Evolutionary conservation across 352 stramenopile genomes (phyloP), one percentile per base, ranked within the genome.

Genomic region (Globisporangium megalacanthum): DNA sequence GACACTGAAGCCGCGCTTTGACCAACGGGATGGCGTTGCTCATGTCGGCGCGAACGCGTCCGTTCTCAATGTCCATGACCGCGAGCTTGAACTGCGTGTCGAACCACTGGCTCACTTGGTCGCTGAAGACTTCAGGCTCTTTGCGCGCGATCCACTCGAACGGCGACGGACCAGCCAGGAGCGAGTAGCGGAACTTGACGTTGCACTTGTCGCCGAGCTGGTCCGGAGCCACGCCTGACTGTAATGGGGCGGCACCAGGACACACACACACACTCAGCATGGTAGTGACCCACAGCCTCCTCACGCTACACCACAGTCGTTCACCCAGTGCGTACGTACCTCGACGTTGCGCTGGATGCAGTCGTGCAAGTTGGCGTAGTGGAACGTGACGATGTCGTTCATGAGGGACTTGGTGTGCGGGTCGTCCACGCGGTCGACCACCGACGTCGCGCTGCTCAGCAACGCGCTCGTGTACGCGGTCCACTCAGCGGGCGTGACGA

Each of bases 161-260:
- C 15, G 72, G 67, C 42, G 69, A 52, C 10, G 61, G 61, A 2
- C 69, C 69, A 14, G 69, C 66, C 29, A 75, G 65, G 3, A 81
- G 22, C 51, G 69, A 81, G 62, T 82, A 82, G 52, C 69, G 69
- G 52, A 82, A 73, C 60, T 72, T 76, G 59, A 81, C 61, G 58
- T 73, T 75, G 64, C 72, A 79, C 52, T 64, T 65, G 15, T 20
- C 45, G 37, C 72, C 53, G 36, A 79, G 61, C 39, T 59, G 55
- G 35, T 22, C 35, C n/a, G 33, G 6, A 20, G 7, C 13, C 42
- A 15, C 19, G 7, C 13, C 31, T 20, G 29, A n/a, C 48, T 53
- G 31, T 4, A n/a, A 14, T 19, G 29, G 5, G 6, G 6, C 29
- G 4, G 20, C 5, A 51, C 46, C 5, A 9, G 36, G 2, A 29